These are phyloP conservation scores for Xerocomellus intermedius DNA, from an alignment of 768 basidiomycete species.

Conservation along the genomic window DNA sequence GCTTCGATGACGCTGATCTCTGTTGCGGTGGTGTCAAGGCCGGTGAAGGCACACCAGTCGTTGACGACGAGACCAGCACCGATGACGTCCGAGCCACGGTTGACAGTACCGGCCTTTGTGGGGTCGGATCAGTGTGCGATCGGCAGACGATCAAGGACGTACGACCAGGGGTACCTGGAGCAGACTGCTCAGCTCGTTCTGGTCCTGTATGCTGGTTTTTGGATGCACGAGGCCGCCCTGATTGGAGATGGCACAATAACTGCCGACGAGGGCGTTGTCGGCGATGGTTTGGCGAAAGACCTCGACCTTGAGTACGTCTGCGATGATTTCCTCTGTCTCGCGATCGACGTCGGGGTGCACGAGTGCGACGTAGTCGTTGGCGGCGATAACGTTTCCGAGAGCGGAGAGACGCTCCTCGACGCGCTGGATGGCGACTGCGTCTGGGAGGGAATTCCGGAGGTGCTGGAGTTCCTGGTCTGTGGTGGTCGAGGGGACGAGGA, in stretches of 20 bases:
- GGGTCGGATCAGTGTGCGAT: neutral
- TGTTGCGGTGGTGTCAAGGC: constrained; percentile 98
- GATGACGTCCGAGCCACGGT: constrained; percentile 96
- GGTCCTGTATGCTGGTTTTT: constrained; percentile 94
- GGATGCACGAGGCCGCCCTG: constrained; percentile 98
- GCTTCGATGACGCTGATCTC: constrained; percentile 99
- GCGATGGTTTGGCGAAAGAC: constrained; percentile 98
- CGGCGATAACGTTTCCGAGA: constrained; percentile 96
- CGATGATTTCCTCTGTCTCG: constrained; percentile 99
- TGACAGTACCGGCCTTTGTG: constrained; percentile 90
- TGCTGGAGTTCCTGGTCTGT: constrained; percentile 99
- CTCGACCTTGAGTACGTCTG: constrained; percentile 97
- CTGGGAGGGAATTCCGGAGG: constrained; percentile 91
- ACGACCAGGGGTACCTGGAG: constrained; percentile 95
- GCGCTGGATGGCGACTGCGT: constrained; percentile 89
- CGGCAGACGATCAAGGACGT: constrained; percentile 32
- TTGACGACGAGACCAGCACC: constrained; percentile 98
- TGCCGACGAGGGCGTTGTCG: constrained; percentile 94
- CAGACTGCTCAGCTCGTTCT: constrained; percentile 93
- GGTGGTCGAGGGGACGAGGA: constrained; percentile 92
- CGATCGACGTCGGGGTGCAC: constrained; percentile 98
- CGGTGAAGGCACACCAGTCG: constrained; percentile 99
- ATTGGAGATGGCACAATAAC: constrained; percentile 92
- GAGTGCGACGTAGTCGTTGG: constrained; percentile 98
- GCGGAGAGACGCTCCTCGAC: constrained; percentile 97